These are phyloP conservation scores for Centella asiatica DNA, from an alignment of 129 eudicot species.

Conservation along the genomic window DNA sequence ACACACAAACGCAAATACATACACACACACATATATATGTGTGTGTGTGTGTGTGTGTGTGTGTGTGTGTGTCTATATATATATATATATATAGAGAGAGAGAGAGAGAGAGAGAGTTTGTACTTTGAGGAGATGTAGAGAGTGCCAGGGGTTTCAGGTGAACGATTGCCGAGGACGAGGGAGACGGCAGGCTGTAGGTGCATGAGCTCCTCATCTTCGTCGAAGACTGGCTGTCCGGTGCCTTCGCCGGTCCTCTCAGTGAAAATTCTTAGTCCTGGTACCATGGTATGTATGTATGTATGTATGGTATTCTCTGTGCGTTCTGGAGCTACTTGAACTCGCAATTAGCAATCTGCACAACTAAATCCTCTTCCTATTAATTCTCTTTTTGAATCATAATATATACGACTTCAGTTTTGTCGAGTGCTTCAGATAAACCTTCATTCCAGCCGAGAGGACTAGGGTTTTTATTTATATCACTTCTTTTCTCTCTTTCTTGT, in stretches of 20 bases:
- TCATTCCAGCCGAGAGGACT: too few species aligned
- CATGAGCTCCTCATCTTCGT: constrained; percentile 58
- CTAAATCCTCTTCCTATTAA: too few species aligned
- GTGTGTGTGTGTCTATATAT: neutral
- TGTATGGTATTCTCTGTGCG: too few species aligned
- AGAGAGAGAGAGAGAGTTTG: neutral
- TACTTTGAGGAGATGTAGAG: constrained; percentile 82
- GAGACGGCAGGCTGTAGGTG: constrained; percentile 62
- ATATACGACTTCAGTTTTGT: too few species aligned
- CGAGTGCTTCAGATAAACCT: too few species aligned
- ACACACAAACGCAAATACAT: neutral
- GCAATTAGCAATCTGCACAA: too few species aligned
- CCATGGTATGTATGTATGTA: too few species aligned
- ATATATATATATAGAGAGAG: neutral
- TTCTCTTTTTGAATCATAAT: too few species aligned
- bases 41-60: too few species aligned
- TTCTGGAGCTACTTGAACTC: too few species aligned
- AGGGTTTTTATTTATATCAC: too few species aligned
- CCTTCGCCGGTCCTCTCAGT: constrained; percentile 47
- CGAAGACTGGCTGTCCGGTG: constrained; percentile 40
- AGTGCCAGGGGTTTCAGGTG: constrained; percentile 64
- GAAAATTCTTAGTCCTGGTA: constrained; percentile 42
- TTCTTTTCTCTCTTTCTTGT: too few species aligned
- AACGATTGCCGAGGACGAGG: constrained; percentile 58
- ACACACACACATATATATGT: neutral